These are phyloP conservation scores for Noccaea bulbosa DNA, from an alignment of 345 rosid genomes.

Conservation along the genomic window DNA sequence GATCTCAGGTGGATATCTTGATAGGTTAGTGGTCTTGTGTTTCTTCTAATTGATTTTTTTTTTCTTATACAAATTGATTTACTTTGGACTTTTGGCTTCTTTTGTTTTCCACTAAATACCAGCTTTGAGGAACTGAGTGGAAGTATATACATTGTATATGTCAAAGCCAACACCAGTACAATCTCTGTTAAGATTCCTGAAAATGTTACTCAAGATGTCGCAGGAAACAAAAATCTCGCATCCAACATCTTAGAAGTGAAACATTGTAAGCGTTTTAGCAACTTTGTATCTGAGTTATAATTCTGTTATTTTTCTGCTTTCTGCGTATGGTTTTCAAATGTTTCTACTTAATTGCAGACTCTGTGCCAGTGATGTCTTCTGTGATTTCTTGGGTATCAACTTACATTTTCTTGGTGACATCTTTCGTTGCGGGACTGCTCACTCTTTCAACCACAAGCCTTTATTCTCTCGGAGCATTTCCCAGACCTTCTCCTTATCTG, in stretches of 20 bases:
- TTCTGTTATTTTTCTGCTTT: not conserved
- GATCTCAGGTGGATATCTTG: constrained; percentile 77
- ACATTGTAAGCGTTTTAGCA: constrained; percentile 60
- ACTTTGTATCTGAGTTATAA: not conserved
- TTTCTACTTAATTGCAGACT: constrained; percentile 55
- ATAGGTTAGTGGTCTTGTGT: constrained; percentile 57
- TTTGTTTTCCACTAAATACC: constrained; percentile 34
- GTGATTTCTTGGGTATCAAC: constrained; percentile 56
- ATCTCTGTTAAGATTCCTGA: constrained; percentile 68
- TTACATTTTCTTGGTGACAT: constrained; percentile 59
- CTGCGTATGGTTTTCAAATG: constrained; percentile 17
- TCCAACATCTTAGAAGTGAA: constrained; percentile 77
- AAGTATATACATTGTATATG: constrained; percentile 64
- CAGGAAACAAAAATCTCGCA: constrained; percentile 79
- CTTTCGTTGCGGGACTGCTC: constrained; percentile 69
- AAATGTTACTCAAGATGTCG: constrained; percentile 81
- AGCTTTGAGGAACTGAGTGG: constrained; percentile 75
- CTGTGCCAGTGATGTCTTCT: constrained; percentile 60
- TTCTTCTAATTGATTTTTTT: constrained; percentile 4
- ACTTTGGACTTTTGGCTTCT: not conserved
- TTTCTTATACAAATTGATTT: not conserved
- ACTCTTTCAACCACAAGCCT: constrained; percentile 85
- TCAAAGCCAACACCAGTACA: constrained; percentile 55
- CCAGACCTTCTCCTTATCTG: constrained; percentile 57
- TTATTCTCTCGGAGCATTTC: constrained; percentile 66